Evolutionary conservation across 192 early-diverging fungal species (phyloP), one percentile per base, ranked within the genome.

Genomic region (Obelidium mucronatum): DNA sequence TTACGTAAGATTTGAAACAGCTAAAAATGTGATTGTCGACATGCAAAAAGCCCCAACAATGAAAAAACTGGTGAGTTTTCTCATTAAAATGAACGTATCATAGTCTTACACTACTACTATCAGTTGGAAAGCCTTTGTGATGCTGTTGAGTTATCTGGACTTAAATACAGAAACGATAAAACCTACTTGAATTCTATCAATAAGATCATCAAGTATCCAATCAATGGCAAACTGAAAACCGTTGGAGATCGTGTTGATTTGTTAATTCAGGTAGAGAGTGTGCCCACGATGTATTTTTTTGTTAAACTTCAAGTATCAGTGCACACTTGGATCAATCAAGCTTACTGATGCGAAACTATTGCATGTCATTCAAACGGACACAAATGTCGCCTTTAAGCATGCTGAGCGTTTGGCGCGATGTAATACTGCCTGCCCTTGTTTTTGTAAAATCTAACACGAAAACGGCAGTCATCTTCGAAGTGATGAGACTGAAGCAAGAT

Each of bases 231-330:
- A 51, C 66, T 90, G 6, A 78, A 54, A 54, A 59, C 36, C 40
- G 40, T 79, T 11, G 76, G 54, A 11, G 75, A 90, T 31, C 88
- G 87, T 76, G 80, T 87, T 26, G 82, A 84, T 63, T 26, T 90
- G 1, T 64, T 88, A 62, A 78, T 90, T n/a, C 88, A 90, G 77
- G 88, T 85, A 31, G 22, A 34, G 30, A 17, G 5, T 35, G 40
- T 68, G 1, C 26, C 24, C 19, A 44, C 42, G 42, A 64, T 62
- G 79, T 39, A 31, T 48, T 39, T 55, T 69, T 17, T 40, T 28
- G 55, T 35, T 2, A 28, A 13, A 39, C n/a, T 48, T 78, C 2
- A 33, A 5, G 19, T 17, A 36, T 36, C 65, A 85, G 84, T 83
- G 84, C 59, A 34, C 42, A 34, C 59, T 85, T 13, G 79, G 70